Evolutionary conservation across 2,329 filamentous ascomycete genomes (phyloP).

Genomic region (Ophiocordyceps camponoti-saundersi): DNA sequence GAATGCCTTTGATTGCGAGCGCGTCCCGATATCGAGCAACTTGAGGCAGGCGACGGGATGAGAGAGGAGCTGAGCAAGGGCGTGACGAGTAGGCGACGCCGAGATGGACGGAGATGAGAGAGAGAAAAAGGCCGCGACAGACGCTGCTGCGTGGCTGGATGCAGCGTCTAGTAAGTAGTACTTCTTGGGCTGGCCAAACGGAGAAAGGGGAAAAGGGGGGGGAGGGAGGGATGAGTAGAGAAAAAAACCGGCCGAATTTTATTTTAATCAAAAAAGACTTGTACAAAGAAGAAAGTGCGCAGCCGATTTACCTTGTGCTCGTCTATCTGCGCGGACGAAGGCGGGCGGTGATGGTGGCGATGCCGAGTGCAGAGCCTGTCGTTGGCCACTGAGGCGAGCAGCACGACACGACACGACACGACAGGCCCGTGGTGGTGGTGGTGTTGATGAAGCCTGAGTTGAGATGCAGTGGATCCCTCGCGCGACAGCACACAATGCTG

Average conservation of each 20-base stretch:
- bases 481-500: constrained; percentile 2
- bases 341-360: constrained; percentile 1
- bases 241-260: background rate
- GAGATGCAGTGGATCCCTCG: constrained; percentile 4
- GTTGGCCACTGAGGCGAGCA: constrained; percentile 1
- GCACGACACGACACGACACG: constrained; percentile 2
- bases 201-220: background rate
- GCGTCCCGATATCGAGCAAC: constrained; percentile 1
- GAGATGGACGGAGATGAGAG: background rate
- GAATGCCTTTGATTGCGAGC: background rate
- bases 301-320: background rate
- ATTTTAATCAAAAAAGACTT: background rate
- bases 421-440: constrained; percentile 1
- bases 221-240: background rate
- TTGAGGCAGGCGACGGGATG: background rate
- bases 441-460: constrained; percentile 2
- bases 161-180: background rate
- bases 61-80: background rate
- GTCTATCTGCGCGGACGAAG: background rate
- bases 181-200: background rate
- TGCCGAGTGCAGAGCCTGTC: constrained; percentile 1
- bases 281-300: background rate
- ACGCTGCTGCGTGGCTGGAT: background rate
- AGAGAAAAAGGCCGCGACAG: background rate
- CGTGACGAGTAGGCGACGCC: no score